Evolutionary conservation across 2,329 filamentous ascomycete genomes (phyloP).

Genomic region (Decorospora gaudefroyi): DNA sequence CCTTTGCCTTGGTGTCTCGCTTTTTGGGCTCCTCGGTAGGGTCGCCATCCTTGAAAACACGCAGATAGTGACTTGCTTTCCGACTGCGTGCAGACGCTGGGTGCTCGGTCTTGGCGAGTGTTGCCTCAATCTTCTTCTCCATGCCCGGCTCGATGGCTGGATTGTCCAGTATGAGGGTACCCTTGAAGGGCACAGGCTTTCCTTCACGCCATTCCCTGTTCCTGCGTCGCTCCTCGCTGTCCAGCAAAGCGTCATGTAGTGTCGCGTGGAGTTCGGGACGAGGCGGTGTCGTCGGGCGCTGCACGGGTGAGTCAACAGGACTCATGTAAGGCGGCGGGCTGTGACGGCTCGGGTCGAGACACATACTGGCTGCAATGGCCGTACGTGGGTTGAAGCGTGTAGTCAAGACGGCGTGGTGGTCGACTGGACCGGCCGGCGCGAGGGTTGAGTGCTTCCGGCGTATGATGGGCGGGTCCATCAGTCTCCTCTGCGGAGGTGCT

Average conservation of each 20-base stretch:
- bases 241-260: slow-evolving; percentile 35
- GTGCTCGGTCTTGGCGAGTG: slow-evolving; percentile 61
- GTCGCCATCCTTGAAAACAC: slow-evolving; percentile 67
- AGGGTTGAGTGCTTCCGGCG: slow-evolving; percentile 38
- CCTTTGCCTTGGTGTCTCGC: slow-evolving; percentile 52
- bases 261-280: slow-evolving; percentile 26
- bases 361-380: slow-evolving; percentile 28
- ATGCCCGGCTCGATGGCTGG: slow-evolving; percentile 55
- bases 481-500: slow-evolving; percentile 37
- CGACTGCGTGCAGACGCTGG: slow-evolving; percentile 62
- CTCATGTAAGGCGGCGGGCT: slow-evolving; percentile 47
- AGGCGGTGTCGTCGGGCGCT: slow-evolving; percentile 39
- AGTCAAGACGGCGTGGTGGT: slow-evolving; percentile 39
- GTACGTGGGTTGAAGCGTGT: slow-evolving; percentile 41
- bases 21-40: slow-evolving; percentile 58
- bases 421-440: slow-evolving; percentile 30
- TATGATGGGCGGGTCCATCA: slow-evolving; percentile 40
- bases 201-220: slow-evolving; percentile 57
- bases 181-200: slow-evolving; percentile 51
- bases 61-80: slow-evolving; percentile 68
- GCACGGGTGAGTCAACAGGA: slow-evolving; percentile 45
- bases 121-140: slow-evolving; percentile 67
- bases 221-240: slow-evolving; percentile 50
- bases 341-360: slow-evolving; percentile 28
- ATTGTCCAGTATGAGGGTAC: slow-evolving; percentile 46